These are phyloP conservation scores for Neophaeococcomyces mojaviensis DNA, from an alignment of 2,329 filamentous ascomycete genomes.

Conservation along the genomic window DNA sequence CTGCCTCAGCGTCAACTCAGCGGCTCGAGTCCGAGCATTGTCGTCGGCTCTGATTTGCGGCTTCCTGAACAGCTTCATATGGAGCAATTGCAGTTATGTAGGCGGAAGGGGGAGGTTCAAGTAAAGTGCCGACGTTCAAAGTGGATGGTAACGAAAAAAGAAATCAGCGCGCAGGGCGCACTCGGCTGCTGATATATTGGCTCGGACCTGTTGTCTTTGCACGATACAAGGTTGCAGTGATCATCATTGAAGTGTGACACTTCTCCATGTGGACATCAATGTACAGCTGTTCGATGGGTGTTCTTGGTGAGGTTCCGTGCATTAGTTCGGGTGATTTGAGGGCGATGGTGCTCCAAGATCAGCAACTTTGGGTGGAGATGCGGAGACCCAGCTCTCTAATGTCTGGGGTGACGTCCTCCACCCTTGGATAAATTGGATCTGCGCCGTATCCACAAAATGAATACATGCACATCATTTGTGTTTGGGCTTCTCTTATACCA, in stretches of 20 bases:
- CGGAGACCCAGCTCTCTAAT: too few species aligned
- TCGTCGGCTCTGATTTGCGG: slow-evolving; percentile 5
- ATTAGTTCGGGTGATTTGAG: too few species aligned
- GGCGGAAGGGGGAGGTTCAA: not conserved
- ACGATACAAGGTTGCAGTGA: slow-evolving; percentile 1
- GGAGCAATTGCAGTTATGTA: not conserved
- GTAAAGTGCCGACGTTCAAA: not conserved
- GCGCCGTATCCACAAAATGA: too few species aligned
- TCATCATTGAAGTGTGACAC: not conserved
- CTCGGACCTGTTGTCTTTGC: not conserved
- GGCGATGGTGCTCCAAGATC: not conserved
- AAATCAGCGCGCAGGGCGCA: not conserved
- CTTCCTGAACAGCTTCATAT: slow-evolving; percentile 5
- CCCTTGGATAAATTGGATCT: too few species aligned
- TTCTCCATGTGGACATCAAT: too few species aligned
- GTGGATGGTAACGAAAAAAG: not conserved
- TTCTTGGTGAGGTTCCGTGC: too few species aligned
- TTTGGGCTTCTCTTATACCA: too few species aligned
- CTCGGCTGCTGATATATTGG: not conserved
- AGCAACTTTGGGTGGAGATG: not conserved
- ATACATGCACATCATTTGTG: too few species aligned
- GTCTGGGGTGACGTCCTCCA: too few species aligned
- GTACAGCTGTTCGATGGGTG: too few species aligned
- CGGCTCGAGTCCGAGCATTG: slow-evolving; percentile 19
- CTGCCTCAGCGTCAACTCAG: slow-evolving; percentile 34